Evolutionary conservation across 495 filamentous ascomycete species (phyloP).

Genomic region (Friedmanniomyces endolithicus): DNA sequence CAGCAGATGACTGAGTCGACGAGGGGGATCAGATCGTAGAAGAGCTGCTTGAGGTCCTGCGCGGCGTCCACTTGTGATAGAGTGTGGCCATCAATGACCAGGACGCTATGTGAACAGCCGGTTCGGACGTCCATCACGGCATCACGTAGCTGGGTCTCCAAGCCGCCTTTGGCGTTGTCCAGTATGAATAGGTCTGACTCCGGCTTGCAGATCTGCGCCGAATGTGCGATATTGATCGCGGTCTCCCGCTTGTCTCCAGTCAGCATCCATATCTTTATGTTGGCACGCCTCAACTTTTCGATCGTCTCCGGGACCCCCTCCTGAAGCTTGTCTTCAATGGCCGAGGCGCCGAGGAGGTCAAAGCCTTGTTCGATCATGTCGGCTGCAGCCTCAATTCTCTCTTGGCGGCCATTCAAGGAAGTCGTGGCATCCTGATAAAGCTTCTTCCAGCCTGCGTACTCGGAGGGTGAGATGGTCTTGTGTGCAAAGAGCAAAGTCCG

Average conservation of each 20-base stretch:
- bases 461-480: slow-evolving; percentile 60
- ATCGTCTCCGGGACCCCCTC: slow-evolving; percentile 84
- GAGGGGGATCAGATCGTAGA: slow-evolving; percentile 67
- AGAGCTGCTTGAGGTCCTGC: slow-evolving; percentile 46
- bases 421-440: slow-evolving; percentile 70
- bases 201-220: slow-evolving; percentile 74
- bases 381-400: slow-evolving; percentile 62
- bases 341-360: slow-evolving; percentile 74
- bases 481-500: slow-evolving; percentile 79
- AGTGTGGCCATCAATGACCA: slow-evolving; percentile 83
- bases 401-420: slow-evolving; percentile 68
- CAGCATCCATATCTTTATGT: slow-evolving; percentile 97
- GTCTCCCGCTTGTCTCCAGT: slow-evolving; percentile 95
- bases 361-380: slow-evolving; percentile 72
- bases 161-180: slow-evolving; percentile 54
- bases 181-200: slow-evolving; percentile 73
- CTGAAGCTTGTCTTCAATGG: slow-evolving; percentile 90
- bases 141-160: slow-evolving; percentile 52
- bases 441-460: slow-evolving; percentile 69
- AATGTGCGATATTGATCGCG: slow-evolving; percentile 87
- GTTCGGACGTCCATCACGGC: slow-evolving; percentile 51
- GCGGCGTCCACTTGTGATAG: slow-evolving; percentile 57
- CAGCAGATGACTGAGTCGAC: slow-evolving; percentile 90
- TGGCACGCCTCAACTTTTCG: slow-evolving; percentile 77
- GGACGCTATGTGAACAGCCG: slow-evolving; percentile 61